phyloP scores from a whole-genome alignment of 2,329 filamentous ascomycete species.

The Calonectria pseudoturangicola region DNA sequence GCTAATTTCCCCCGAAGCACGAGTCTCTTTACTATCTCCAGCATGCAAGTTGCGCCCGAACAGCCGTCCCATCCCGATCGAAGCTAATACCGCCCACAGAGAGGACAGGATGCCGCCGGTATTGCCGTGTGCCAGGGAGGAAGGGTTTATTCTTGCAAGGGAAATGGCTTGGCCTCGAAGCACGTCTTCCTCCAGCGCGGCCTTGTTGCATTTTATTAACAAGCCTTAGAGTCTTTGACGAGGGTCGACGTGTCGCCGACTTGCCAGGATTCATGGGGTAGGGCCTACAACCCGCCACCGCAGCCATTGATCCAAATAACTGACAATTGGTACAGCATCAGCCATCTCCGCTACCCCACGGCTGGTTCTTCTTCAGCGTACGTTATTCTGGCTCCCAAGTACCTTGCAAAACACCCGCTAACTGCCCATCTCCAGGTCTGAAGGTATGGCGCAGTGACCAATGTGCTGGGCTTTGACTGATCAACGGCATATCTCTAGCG shows the following conservation, averaged over 20 bases:
- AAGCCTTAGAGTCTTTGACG: conserved; percentile 78
- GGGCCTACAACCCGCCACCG: conserved; percentile 4
- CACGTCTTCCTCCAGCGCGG: too few relatives aligned
- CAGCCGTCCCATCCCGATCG: not conserved
- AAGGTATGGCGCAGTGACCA: not conserved
- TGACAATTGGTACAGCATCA: conserved; percentile 66
- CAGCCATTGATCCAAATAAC: not conserved
- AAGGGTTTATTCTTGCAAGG: conserved; percentile 91
- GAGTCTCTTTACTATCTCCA: conserved; percentile 83
- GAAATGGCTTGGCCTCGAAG: conserved; percentile 82
- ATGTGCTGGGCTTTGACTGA: conserved; percentile 53
- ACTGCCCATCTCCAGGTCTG: not conserved
- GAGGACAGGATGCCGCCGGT: conserved; percentile 91
- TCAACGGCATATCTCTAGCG: conserved; percentile 81
- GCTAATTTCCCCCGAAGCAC: conserved; percentile 62
- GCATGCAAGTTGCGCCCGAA: conserved; percentile 59
- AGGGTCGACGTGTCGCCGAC: conserved; percentile 80
- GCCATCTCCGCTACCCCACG: conserved; percentile 92
- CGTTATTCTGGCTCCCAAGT: not conserved
- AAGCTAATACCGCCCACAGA: conserved; percentile 65
- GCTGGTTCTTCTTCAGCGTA: conserved; percentile 79
- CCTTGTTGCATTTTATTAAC: too few relatives aligned
- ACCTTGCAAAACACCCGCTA: not conserved
- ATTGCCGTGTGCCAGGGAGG: conserved; percentile 87
- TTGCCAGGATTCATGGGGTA: conserved; percentile 84